These are phyloP conservation scores for Sporisorium reilianum DNA, from an alignment of 1,284 basidiomycete genomes.

Conservation along the genomic window DNA sequence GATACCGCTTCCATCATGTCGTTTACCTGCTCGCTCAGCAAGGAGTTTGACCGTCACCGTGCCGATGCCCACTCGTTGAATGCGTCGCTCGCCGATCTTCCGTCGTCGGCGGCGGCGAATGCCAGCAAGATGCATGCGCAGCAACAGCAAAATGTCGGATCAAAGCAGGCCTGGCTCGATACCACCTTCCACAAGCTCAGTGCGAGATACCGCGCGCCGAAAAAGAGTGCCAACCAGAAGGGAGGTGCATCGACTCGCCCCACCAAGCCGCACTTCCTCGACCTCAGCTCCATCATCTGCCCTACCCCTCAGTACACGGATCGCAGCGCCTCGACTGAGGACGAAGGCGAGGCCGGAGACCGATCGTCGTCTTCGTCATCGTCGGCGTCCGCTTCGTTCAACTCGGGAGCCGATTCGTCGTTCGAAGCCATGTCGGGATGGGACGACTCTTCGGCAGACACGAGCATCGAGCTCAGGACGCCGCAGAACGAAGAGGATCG, in stretches of 20 bases:
- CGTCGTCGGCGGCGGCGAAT: neutral
- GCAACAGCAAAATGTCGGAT: constrained; percentile 6
- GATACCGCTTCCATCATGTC: constrained; percentile 41
- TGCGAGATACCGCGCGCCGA: constrained; percentile 25
- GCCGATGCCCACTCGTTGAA: constrained; percentile 17
- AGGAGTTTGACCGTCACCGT: constrained; percentile 46
- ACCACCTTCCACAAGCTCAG: constrained; percentile 46
- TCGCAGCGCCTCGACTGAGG: constrained; percentile 16
- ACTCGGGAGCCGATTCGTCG: constrained; percentile 30
- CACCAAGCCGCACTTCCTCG: constrained; percentile 49
- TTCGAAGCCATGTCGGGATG: constrained; percentile 45
- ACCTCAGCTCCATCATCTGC: constrained; percentile 49
- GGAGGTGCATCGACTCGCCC: constrained; percentile 4
- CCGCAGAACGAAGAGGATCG: constrained; percentile 44
- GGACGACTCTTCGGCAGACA: constrained; percentile 37
- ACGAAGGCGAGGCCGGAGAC: constrained; percentile 30
- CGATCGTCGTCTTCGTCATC: constrained; percentile 29
- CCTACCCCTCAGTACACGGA: constrained; percentile 22
- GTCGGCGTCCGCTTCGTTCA: constrained; percentile 30
- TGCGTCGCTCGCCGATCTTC: constrained; percentile 16
- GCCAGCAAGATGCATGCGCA: neutral
- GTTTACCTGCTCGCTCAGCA: constrained; percentile 44
- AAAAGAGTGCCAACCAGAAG: constrained; percentile 16
- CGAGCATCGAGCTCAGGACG: constrained; percentile 33
- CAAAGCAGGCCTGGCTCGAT: constrained; percentile 46